phyloP scores from a whole-genome alignment of 192 early-diverging fungal species.

The Anaeromyces robustus region DNA sequence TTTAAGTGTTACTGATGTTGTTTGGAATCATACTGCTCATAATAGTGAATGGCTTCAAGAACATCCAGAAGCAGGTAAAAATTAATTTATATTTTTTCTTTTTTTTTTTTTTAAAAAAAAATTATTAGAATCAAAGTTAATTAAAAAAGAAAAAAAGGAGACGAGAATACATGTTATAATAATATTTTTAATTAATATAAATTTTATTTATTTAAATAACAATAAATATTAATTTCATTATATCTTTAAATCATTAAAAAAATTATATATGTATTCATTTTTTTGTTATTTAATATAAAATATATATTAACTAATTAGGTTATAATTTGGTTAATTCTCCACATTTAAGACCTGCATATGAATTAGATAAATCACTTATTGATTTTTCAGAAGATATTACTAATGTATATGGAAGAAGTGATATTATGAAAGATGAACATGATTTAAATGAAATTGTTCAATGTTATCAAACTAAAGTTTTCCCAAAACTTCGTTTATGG shows the following conservation, averaged over 20 bases:
- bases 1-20: conserved; percentile 78
- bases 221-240: too few relatives aligned
- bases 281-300: too few relatives aligned
- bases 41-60: conserved; percentile 86
- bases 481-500: conserved; percentile 58
- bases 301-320: conserved; percentile 29
- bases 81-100: too few relatives aligned
- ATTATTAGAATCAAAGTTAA: too few relatives aligned
- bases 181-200: too few relatives aligned
- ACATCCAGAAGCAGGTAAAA: conserved; percentile 81
- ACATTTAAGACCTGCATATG: conserved; percentile 80
- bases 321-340: conserved; percentile 92
- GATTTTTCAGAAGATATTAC: conserved; percentile 45
- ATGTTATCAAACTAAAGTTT: conserved; percentile 28
- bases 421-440: conserved; percentile 36
- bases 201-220: too few relatives aligned
- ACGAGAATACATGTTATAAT: too few relatives aligned
- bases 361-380: conserved; percentile 77
- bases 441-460: conserved; percentile 54
- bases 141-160: too few relatives aligned
- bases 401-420: conserved; percentile 6
- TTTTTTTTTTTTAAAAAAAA: too few relatives aligned
- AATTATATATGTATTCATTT: too few relatives aligned
- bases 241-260: too few relatives aligned
- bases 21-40: conserved; percentile 96